These are phyloP conservation scores for Sugiyamaella xylanicola DNA, from an alignment of 1,139 yeast genomes.

Conservation along the genomic window DNA sequence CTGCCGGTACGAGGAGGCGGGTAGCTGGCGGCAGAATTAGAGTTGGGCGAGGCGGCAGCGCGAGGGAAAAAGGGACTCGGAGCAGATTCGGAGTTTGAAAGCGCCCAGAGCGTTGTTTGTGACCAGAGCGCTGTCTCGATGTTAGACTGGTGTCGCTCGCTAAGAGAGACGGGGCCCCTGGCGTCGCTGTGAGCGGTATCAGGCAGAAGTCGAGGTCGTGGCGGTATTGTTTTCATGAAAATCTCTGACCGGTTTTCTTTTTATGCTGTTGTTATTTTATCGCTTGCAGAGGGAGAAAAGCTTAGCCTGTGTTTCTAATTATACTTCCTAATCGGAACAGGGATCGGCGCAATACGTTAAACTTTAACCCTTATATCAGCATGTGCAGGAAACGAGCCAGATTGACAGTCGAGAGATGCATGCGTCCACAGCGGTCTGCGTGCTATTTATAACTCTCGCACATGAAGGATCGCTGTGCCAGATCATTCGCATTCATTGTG, in stretches of 20 bases:
- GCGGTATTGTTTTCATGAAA: too few species aligned
- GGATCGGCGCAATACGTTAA: not conserved
- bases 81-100: too few species aligned
- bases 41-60: not conserved
- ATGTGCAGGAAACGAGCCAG: not conserved
- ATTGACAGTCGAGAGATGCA: not conserved
- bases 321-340: not conserved
- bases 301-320: not conserved
- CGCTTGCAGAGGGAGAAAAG: not conserved
- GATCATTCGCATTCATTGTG: too few species aligned
- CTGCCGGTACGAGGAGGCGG: too few species aligned
- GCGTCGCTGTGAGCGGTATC: too few species aligned
- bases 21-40: too few species aligned
- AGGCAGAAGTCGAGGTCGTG: too few species aligned
- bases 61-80: not conserved
- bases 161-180: too few species aligned
- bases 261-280: not conserved
- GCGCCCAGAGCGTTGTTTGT: too few species aligned
- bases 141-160: not conserved
- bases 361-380: not conserved
- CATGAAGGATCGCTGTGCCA: too few species aligned
- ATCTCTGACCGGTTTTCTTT: too few species aligned
- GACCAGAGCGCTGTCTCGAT: not conserved
- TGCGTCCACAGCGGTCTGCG: not conserved
- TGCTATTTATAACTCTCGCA: not conserved